phyloP scores from a whole-genome alignment of 2,329 filamentous ascomycete species.

The Epichloe baconii region DNA sequence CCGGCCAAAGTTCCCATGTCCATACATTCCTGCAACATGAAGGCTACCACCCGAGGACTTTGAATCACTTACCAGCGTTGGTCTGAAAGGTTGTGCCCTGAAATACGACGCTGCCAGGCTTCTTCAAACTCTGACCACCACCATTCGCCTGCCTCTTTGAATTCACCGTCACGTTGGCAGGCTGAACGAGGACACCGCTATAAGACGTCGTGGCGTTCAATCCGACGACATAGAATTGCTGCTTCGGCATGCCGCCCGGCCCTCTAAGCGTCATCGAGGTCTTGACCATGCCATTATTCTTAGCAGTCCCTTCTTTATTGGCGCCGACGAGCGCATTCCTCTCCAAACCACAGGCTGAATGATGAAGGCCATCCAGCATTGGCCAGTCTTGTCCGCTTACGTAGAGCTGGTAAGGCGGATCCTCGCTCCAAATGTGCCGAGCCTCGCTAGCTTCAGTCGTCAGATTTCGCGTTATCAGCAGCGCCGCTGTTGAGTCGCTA shows the following conservation, averaged over 20 bases:
- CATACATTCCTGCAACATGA: not conserved
- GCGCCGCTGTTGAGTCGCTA: constrained; percentile 63
- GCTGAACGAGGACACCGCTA: constrained; percentile 57
- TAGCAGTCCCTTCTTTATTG: constrained; percentile 28
- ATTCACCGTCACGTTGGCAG: constrained; percentile 34
- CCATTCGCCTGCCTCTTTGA: constrained; percentile 20
- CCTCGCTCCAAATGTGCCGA: constrained; percentile 37
- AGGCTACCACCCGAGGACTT: not conserved
- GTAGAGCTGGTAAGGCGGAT: constrained; percentile 64
- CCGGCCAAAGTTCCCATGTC: not conserved
- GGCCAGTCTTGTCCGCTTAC: constrained; percentile 48
- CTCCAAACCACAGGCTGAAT: constrained; percentile 72
- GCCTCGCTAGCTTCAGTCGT: constrained; percentile 43
- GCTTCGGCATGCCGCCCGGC: constrained; percentile 55
- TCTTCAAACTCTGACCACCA: constrained; percentile 16
- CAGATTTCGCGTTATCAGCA: constrained; percentile 67
- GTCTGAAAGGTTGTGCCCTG: constrained; percentile 61
- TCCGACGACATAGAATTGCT: constrained; percentile 74
- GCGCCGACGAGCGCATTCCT: constrained; percentile 50
- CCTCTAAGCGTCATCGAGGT: constrained; percentile 59
- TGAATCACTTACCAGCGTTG: constrained; percentile 49
- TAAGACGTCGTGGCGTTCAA: constrained; percentile 64
- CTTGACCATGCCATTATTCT: constrained; percentile 24
- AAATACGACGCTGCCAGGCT: constrained; percentile 68
- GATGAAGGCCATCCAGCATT: constrained; percentile 54